phyloP scores from a whole-genome alignment of 108 stramenopile species.

The Cyclotella baltica region DNA sequence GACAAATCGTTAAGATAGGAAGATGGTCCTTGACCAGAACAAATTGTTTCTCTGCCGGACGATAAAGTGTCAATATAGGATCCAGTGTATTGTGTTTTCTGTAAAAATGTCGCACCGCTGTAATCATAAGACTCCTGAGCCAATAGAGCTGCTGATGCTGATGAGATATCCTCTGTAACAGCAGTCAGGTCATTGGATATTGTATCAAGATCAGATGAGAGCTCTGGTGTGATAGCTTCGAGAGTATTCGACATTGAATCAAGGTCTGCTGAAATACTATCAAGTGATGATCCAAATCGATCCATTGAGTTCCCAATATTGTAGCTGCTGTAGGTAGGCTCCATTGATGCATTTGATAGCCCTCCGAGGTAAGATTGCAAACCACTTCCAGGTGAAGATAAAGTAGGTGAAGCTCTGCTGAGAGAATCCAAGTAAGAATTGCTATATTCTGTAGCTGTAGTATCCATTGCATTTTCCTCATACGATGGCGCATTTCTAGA shows the following conservation, averaged over 20 bases:
- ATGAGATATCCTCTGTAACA: constrained; percentile 9
- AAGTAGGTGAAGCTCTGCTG: not conserved
- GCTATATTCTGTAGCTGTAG: not conserved
- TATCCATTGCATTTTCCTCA: not conserved
- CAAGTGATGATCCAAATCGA: not conserved
- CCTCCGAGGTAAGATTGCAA: constrained; percentile 7
- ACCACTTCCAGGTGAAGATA: not conserved
- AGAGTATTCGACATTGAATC: not conserved
- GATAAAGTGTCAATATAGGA: constrained; percentile 4
- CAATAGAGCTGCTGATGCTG: not conserved
- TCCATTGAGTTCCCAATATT: not conserved
- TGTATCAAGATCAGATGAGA: constrained; percentile 7
- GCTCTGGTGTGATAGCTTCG: not conserved
- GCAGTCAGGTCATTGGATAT: not conserved
- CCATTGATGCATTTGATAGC: not conserved
- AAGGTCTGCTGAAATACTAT: constrained; percentile 5
- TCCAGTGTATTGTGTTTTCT: not conserved
- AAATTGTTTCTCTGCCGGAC: not conserved
- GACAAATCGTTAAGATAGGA: not conserved
- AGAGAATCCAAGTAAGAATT: constrained; percentile 14
- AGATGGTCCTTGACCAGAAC: constrained; percentile 5
- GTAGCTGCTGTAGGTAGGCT: not conserved
- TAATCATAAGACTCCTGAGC: not conserved
- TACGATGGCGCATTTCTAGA: not conserved
- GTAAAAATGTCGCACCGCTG: not conserved